phyloP scores from a whole-genome alignment of 305 asterid genomes.

The Solanum hybrid region DNA sequence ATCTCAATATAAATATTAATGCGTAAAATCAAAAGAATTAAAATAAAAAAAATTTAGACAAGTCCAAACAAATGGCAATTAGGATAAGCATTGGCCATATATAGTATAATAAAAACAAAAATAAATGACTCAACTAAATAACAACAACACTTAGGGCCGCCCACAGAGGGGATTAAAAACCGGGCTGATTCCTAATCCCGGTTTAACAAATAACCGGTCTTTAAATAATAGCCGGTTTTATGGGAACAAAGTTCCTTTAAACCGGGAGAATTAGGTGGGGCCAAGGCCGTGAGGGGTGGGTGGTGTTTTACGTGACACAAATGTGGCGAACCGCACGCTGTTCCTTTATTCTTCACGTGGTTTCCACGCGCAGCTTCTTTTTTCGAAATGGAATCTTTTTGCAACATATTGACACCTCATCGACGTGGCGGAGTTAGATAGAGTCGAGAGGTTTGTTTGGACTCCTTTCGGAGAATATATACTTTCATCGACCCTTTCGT shows the following conservation, averaged over 20 bases:
- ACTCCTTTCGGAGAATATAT: neutral
- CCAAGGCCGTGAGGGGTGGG: neutral
- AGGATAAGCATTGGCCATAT: slow-evolving; percentile 5
- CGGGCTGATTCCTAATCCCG: neutral
- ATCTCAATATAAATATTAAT: neutral
- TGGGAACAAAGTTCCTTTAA: slow-evolving; percentile 21
- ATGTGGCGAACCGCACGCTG: slow-evolving; percentile 28
- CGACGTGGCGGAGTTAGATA: neutral
- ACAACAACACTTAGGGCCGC: neutral
- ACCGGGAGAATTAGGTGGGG: slow-evolving; percentile 22
- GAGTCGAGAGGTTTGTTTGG: neutral
- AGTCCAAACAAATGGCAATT: slow-evolving; percentile 10
- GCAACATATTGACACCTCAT: neutral
- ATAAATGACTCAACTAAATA: slow-evolving; percentile 4
- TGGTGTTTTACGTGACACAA: slow-evolving; percentile 21
- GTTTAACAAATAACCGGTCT: neutral
- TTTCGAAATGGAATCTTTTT: neutral
- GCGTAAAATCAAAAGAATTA: neutral
- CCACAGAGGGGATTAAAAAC: neutral
- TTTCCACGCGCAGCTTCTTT: neutral
- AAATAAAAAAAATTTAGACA: neutral
- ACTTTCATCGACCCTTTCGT: neutral
- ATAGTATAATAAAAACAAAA: neutral
- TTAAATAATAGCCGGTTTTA: neutral
- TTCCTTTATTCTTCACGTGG: slow-evolving; percentile 16